phyloP scores from a whole-genome alignment of 441 rosid genomes.

The Erodium moschatum region DNA sequence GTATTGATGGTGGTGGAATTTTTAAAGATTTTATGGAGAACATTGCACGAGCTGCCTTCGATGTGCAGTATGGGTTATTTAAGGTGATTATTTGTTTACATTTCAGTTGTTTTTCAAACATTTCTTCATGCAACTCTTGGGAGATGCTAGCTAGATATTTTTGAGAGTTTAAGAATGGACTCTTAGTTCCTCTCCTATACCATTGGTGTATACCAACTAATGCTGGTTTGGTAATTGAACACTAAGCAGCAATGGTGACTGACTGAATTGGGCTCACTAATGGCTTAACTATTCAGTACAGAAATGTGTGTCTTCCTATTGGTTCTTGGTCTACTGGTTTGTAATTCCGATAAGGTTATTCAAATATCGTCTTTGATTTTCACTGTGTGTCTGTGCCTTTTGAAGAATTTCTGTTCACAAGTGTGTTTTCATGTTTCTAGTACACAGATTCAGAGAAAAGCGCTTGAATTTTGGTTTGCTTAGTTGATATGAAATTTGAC shows the following conservation, averaged over 20 bases:
- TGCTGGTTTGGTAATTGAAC: not conserved
- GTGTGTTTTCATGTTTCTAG: no score
- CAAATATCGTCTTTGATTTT: no score
- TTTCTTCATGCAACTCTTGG: constrained; percentile 3
- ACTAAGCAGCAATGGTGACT: not conserved
- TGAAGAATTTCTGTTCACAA: no score
- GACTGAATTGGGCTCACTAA: not conserved
- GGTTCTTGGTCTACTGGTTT: not conserved
- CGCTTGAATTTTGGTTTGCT: no score
- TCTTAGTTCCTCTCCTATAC: not conserved
- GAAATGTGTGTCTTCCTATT: not conserved
- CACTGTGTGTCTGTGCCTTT: no score
- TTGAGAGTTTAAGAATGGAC: not conserved
- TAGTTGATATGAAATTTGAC: no score
- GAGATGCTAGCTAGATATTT: not conserved
- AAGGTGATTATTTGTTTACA: constrained; percentile 46
- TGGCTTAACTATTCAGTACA: not conserved
- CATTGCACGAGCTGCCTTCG: constrained; percentile 91
- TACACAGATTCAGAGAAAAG: no score
- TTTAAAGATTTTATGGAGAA: constrained; percentile 99
- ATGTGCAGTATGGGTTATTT: constrained; percentile 93
- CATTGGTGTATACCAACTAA: not conserved
- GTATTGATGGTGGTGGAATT: constrained; percentile 99
- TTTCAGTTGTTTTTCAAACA: not conserved
- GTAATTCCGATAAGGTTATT: no score